Conservation (phyloP, 768 basidiomycete species). For the Panus rudis region DNA sequence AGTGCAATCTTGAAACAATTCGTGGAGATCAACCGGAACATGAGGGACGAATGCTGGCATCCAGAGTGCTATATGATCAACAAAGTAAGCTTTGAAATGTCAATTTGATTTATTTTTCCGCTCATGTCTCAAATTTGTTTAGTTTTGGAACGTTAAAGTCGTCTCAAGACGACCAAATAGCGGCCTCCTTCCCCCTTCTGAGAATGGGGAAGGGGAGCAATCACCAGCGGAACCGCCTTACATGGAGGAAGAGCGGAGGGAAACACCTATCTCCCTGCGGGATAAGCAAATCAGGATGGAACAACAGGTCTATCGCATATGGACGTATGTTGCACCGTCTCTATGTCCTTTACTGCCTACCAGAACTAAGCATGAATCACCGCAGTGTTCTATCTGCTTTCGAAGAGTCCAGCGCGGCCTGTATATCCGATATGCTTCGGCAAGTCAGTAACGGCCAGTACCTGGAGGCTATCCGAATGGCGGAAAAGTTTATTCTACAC, state of each 20-base stretch:
- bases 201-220: conserved; percentile 34
- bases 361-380: conserved; percentile 8
- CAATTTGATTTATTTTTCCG: conserved; percentile 1
- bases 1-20: conserved; percentile 99
- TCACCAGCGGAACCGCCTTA: conserved; percentile 41
- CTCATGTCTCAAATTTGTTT: conserved; percentile 3
- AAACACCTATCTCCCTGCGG: conserved; percentile 73
- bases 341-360: conserved; percentile 4
- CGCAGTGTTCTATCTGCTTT: conserved; percentile 88
- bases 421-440: conserved; percentile 97
- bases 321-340: conserved; percentile 68
- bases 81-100: conserved; percentile 68
- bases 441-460: conserved; percentile 97
- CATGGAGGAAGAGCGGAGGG: conserved; percentile 70
- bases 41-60: conserved; percentile 99
- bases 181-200: conserved; percentile 29
- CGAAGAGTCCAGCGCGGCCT: conserved; percentile 98
- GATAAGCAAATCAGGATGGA: conserved; percentile 94
- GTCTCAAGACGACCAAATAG: conserved; percentile 67
- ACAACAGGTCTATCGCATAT: conserved; percentile 95
- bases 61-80: conserved; percentile 99
- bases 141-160: conserved; percentile 99
- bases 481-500: conserved; percentile 96
- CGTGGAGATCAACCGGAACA: conserved; percentile 98
- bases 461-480: conserved; percentile 95